Percentiles rank a stretch among this genome's conserved stretches.
Conservation (phyloP, 2,329 filamentous ascomycete species). For the Alternaria novae-zelandiae region DNA sequence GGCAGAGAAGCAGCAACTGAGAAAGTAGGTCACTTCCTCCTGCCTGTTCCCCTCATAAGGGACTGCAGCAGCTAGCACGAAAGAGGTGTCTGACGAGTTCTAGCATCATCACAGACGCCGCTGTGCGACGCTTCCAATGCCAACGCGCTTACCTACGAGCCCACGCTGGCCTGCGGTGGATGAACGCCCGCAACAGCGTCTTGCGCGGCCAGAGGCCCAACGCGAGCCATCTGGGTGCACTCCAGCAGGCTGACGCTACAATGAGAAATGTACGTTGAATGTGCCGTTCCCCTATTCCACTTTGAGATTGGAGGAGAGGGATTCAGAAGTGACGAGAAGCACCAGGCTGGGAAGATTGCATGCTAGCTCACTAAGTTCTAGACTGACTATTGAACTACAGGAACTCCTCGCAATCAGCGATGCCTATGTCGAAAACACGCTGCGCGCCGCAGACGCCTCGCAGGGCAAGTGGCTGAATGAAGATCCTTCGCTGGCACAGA, state of each 20-base stretch:
- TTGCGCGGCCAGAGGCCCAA: conserved; percentile 59
- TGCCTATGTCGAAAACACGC: conserved; percentile 60
- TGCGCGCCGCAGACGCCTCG: conserved; percentile 61
- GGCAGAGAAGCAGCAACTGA: conserved; percentile 62
- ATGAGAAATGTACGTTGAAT: conserved; percentile 55
- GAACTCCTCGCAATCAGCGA: conserved; percentile 65
- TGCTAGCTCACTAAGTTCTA: conserved; percentile 11
- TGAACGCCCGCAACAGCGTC: conserved; percentile 59
- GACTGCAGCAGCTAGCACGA: neutral
- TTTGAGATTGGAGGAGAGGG: neutral
- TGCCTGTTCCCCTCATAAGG: neutral
- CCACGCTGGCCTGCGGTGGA: conserved; percentile 65
- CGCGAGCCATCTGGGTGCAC: conserved; percentile 54
- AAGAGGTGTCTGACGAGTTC: conserved; percentile 25
- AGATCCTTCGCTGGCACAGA: conserved; percentile 62
- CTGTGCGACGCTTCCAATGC: conserved; percentile 65
- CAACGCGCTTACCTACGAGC: conserved; percentile 67
- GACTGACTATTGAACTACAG: conserved; percentile 42
- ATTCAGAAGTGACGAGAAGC: neutral
- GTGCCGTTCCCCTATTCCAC: neutral
- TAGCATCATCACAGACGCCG: conserved; percentile 67
- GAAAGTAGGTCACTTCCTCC: conserved; percentile 53
- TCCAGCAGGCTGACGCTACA: conserved; percentile 57
- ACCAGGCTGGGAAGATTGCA: neutral
- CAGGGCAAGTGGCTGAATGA: conserved; percentile 68